Conservation (phyloP, 805 yeast species). For the Saccharomyces jurei region DNA sequence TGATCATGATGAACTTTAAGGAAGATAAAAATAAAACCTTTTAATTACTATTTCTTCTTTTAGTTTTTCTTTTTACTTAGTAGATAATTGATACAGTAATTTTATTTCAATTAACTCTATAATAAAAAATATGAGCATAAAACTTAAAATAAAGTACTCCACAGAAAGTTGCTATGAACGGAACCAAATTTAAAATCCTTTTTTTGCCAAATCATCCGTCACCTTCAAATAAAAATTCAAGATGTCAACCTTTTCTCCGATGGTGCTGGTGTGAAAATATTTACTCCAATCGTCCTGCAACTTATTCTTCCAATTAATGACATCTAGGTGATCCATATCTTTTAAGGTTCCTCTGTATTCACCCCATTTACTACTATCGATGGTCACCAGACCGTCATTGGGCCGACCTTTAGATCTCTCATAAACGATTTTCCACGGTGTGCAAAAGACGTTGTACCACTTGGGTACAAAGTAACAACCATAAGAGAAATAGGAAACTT, state of each 20-base stretch:
- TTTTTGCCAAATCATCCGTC: conserved; percentile 51
- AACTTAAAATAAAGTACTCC: neutral
- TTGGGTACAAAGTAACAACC: conserved; percentile 67
- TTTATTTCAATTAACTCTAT: neutral
- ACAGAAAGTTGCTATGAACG: neutral
- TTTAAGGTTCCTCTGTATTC: conserved; percentile 68
- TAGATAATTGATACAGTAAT: neutral
- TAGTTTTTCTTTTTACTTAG: neutral
- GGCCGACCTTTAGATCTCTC: conserved; percentile 38
- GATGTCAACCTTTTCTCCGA: conserved; percentile 46
- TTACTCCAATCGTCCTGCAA: conserved; percentile 31
- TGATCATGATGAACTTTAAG: neutral
- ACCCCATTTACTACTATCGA: conserved; percentile 77
- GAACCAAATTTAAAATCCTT: conserved; percentile 38
- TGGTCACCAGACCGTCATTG: conserved; percentile 84
- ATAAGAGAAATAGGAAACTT: conserved; percentile 69
- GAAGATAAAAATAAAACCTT: neutral
- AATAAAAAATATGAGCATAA: neutral
- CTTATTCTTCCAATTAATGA: conserved; percentile 73
- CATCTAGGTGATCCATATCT: conserved; percentile 75
- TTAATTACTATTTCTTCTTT: neutral
- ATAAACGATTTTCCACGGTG: conserved; percentile 58
- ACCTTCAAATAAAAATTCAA: conserved; percentile 61
- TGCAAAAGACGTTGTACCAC: conserved; percentile 51
- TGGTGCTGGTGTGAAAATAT: conserved; percentile 10